Percentiles rank a stretch among this genome's conserved stretches.
phyloP scores from a whole-genome alignment of 805 yeast species.

The Saccharomycopsis amapae region DNA sequence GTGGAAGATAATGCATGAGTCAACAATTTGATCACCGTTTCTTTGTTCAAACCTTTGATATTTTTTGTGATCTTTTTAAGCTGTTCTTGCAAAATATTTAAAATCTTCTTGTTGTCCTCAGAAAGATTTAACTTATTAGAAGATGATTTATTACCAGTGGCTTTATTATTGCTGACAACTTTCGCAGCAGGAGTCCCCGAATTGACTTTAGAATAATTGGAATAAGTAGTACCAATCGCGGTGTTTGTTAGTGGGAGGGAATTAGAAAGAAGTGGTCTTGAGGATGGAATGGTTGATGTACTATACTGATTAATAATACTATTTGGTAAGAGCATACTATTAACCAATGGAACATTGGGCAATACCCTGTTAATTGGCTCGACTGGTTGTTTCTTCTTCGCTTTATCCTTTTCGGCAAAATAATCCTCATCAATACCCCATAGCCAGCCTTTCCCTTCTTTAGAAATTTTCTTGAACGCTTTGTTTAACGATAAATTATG shows the following conservation, averaged over 20 bases:
- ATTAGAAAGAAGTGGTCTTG: constrained; percentile 43
- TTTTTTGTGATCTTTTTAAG: constrained; percentile 73
- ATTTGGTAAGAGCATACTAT: not conserved
- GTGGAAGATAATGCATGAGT: constrained; percentile 92
- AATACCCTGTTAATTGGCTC: not conserved
- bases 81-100: constrained; percentile 81
- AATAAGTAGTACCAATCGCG: not conserved
- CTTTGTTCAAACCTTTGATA: constrained; percentile 67
- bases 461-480: constrained; percentile 72
- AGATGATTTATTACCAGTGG: constrained; percentile 23
- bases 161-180: not conserved
- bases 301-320: not conserved
- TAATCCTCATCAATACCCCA: constrained; percentile 90
- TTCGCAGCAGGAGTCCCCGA: not conserved
- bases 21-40: constrained; percentile 73
- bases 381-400: constrained; percentile 53
- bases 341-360: not conserved
- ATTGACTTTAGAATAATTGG: too few species aligned
- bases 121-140: constrained; percentile 11
- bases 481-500: constrained; percentile 89
- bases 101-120: constrained; percentile 48
- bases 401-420: constrained; percentile 73
- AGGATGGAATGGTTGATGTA: not conserved
- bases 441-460: constrained; percentile 90
- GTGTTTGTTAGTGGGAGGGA: constrained; percentile 35